These are phyloP conservation scores for Chytriomyces sp. DNA, from an alignment of 192 early-diverging fungal genomes.

Conservation along the genomic window DNA sequence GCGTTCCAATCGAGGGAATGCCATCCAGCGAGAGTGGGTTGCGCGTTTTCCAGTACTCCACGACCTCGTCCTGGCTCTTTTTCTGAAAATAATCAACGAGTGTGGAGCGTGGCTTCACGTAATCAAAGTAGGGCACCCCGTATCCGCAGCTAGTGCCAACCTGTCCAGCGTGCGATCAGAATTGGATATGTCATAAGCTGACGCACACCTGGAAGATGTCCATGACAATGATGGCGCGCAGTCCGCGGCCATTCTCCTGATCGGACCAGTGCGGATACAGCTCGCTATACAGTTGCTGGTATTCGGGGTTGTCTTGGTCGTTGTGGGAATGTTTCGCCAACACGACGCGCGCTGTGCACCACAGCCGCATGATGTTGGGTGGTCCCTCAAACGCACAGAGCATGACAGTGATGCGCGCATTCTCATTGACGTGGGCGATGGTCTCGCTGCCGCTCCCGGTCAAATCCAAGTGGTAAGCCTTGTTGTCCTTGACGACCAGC, in stretches of 20 bases:
- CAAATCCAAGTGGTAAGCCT: slow-evolving; percentile 23
- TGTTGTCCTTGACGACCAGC: slow-evolving; percentile 16
- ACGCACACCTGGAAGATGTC: slow-evolving; percentile 36
- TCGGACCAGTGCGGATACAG: slow-evolving; percentile 47
- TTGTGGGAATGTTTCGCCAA: slow-evolving; percentile 19
- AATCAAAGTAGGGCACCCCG: slow-evolving; percentile 63
- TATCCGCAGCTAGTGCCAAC: slow-evolving; percentile 66
- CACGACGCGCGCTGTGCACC: slow-evolving; percentile 52
- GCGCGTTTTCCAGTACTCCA: slow-evolving; percentile 38
- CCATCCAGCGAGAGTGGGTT: slow-evolving; percentile 64
- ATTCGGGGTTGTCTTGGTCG: slow-evolving; percentile 48
- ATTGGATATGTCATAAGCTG: background rate
- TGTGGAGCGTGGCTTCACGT: slow-evolving; percentile 49
- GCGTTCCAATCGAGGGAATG: slow-evolving; percentile 37
- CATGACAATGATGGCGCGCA: slow-evolving; percentile 58
- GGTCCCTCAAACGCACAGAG: slow-evolving; percentile 64
- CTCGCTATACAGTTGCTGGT: slow-evolving; percentile 44
- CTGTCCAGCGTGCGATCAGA: slow-evolving; percentile 16
- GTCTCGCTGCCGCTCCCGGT: slow-evolving; percentile 58
- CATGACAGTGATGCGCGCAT: slow-evolving; percentile 68
- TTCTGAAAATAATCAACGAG: slow-evolving; percentile 44
- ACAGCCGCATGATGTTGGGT: slow-evolving; percentile 66
- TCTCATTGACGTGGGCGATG: slow-evolving; percentile 64
- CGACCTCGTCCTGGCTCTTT: slow-evolving; percentile 37
- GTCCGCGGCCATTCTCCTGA: slow-evolving; percentile 45